These are phyloP conservation scores for Bothriochloa decipiens DNA, from an alignment of 176 grass and related monocot genomes.

Conservation along the genomic window DNA sequence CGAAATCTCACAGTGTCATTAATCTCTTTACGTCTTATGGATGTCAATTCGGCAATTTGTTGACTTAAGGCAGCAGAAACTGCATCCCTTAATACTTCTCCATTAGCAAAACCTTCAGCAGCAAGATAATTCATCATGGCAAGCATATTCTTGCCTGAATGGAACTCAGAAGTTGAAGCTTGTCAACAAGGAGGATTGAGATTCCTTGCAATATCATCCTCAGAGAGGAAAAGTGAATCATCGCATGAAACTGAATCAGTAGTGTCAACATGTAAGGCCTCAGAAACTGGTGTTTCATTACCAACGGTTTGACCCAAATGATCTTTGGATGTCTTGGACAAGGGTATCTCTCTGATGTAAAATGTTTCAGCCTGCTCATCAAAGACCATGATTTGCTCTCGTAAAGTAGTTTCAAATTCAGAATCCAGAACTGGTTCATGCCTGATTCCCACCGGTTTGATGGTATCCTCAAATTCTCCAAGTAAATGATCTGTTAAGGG, in stretches of 20 bases:
- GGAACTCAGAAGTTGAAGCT: neutral
- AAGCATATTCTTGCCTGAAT: neutral
- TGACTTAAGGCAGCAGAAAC: constrained; percentile 13
- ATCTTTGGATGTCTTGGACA: neutral
- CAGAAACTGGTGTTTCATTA: constrained; percentile 7
- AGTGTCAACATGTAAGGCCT: neutral
- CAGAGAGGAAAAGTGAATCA: constrained; percentile 10
- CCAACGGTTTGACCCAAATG: constrained; percentile 8
- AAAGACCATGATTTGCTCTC: neutral
- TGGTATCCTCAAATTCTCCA: neutral
- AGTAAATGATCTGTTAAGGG: neutral
- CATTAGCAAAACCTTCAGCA: constrained; percentile 3
- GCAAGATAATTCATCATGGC: neutral
- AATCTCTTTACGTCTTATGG: neutral
- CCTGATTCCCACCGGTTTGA: neutral
- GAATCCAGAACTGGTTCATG: neutral
- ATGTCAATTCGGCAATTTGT: neutral
- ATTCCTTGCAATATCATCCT: neutral
- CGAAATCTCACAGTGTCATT: neutral
- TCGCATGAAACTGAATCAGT: neutral
- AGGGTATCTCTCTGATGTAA: neutral
- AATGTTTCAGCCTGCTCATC: neutral
- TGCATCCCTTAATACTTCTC: constrained; percentile 4
- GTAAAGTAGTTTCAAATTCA: constrained; percentile 11
- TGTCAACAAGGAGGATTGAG: neutral